These are phyloP conservation scores for Puya raimondii DNA, from an alignment of 176 grass and related monocot genomes.

Conservation along the genomic window DNA sequence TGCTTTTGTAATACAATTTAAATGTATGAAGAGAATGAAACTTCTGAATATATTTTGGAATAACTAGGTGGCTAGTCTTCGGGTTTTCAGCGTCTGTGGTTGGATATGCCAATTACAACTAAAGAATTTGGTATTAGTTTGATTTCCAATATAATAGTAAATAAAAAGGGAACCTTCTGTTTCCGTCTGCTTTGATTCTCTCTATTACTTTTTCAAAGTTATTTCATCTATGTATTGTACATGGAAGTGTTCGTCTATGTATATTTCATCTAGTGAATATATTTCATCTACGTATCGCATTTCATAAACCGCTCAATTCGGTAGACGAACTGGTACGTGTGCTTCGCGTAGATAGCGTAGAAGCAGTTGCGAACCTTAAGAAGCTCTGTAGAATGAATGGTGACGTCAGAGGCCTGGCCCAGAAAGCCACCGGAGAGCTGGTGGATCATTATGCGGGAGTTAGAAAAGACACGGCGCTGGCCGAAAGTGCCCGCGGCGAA, in stretches of 20 bases:
- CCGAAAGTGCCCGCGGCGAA: conserved; percentile 72
- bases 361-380: conserved; percentile 72
- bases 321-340: conserved; percentile 46
- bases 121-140: no score
- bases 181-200: no score
- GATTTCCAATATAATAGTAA: no score
- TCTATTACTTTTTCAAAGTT: no score
- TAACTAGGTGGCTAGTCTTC: no score
- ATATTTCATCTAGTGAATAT: not conserved
- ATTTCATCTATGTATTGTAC: no score
- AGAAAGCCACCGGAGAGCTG: conserved; percentile 73
- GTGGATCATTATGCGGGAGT: conserved; percentile 90
- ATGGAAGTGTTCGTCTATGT: rapidly evolving
- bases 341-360: conserved; percentile 75
- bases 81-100: no score
- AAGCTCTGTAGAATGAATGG: conserved; percentile 87
- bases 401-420: conserved; percentile 66
- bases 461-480: conserved; percentile 68
- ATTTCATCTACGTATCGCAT: conserved; percentile 69
- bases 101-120: no score
- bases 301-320: conserved; percentile 77
- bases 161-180: no score
- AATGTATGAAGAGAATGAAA: no score
- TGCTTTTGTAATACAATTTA: no score
- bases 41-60: no score